Conservation (phyloP, 139 green algal species). For the Chlorella vulgaris region DNA sequence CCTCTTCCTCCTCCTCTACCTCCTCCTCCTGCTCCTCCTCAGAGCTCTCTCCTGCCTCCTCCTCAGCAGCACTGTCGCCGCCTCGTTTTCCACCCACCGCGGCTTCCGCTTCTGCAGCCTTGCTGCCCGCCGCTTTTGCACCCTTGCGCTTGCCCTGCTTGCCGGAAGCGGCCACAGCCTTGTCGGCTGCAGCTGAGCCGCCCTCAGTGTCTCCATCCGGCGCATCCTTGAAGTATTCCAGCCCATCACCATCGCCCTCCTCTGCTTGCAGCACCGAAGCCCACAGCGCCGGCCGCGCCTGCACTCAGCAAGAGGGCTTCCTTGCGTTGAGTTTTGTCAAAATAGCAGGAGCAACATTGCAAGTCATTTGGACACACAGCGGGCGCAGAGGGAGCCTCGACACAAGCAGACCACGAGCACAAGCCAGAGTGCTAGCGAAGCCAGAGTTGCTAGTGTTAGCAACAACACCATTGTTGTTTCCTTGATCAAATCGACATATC, state of each 20-base stretch:
- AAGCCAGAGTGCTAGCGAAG: neutral
- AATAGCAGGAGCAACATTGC: neutral
- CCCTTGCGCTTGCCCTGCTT: neutral
- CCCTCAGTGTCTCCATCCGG: constrained; percentile 27
- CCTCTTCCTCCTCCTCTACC: constrained; percentile 35
- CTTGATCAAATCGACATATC: neutral
- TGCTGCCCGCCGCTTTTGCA: neutral
- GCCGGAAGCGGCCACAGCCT: neutral
- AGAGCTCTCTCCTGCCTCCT: constrained; percentile 13
- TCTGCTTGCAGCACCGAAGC: constrained; percentile 79
- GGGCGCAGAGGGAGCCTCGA: neutral
- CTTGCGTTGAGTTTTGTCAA: too few relatives aligned
- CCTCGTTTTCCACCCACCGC: too few relatives aligned
- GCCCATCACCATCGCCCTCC: constrained; percentile 63
- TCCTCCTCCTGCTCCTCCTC: constrained; percentile 28
- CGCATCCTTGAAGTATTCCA: constrained; percentile 73
- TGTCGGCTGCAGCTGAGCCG: neutral
- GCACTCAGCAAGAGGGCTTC: constrained; percentile 33
- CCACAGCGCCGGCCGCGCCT: constrained; percentile 77
- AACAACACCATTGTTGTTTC: neutral
- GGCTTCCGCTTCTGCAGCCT: neutral
- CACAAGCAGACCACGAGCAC: neutral
- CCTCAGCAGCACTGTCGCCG: neutral
- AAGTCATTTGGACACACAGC: neutral
- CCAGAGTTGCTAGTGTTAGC: too few relatives aligned